Base-by-base conservation (phyloP, 495 filamentous ascomycete genomes). In the Aspergillus homomorphus region DNA sequence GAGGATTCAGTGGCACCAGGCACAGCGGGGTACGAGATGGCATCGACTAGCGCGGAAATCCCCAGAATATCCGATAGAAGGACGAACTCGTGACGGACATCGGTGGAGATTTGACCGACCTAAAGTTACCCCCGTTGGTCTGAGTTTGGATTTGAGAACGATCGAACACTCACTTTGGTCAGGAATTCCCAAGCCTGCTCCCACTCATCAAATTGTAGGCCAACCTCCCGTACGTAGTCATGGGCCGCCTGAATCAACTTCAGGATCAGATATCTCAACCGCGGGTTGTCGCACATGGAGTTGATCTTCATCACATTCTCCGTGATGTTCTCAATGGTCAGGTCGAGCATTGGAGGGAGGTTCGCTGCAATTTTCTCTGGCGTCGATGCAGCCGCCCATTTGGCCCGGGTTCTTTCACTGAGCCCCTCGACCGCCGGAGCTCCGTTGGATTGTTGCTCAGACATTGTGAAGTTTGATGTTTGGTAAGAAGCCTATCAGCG, bases 11-110 rank as follows among this genome's bases (percentile, higher is more conserved):
- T 95, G 23, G 51, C 51, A 1, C 51, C 51, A 18, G 51, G 51
- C 30, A 53, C 51, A 7, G 30, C 15, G 23, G 48, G 48, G 21
- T 51, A 51, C 3, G 48, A 51, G 73, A 92, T 89, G 57, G 78
- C 80, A 69, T 92, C 89, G 16, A 93, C 86, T 4, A 93, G 80
- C 42, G 89, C 77, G 30, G 88, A 91, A 16, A 95, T 81, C 24
- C 90, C 90, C 21, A 93, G 78, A 23, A 87, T 82, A 74, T 93
- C 90, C 14, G 88, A 92, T 49, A 93, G 85, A 48, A 92, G 83
- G 66, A 92, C 91, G 74, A 91, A 90, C 77, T 95, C 90, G 82
- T 82, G 81, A 33, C 87, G 82, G 43, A 87, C 81, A 61, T 84
- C 80, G 54, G 67, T 84, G 56, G 79, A 84, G 21, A 84, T 88